Evolutionary conservation across 202 grass and related monocot species (phyloP), one percentile per base, ranked within the genome.

Genomic region (Brachypodium distachyon): DNA sequence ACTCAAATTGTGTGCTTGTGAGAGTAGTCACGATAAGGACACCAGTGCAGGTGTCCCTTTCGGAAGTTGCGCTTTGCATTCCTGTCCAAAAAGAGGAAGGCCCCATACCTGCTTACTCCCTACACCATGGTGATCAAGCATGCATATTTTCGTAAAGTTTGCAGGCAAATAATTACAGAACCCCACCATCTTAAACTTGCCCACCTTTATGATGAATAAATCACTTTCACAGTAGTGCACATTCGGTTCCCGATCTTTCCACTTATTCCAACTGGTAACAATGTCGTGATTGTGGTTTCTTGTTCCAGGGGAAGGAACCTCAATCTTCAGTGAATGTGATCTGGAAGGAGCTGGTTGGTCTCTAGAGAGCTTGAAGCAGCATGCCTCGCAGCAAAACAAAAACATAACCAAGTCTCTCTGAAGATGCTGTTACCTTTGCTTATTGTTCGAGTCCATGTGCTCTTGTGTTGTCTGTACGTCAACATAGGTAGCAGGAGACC

Each of bases 261-360:
- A 28, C 62, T 53, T 53, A 36, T 22, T n/a, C 4, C 21, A 23
- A 56, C 39, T 52, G 58, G 76, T 70, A 54, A 48, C 5, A 1
- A 3, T 56, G 9, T 48, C 9, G 1, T 21, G n/a, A 0, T 54
- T 40, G 3, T 63, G 47, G 14, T 78, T 85, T 47, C 74, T 87
- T 84, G 6, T 87, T 85, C 47, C 91, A 93, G 87, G 87, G 38
- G 60, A 54, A 87, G 73, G 87, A 68, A 83, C 84, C 47, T 23
- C 53, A 90, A 90, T 16, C 52, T 31, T 7, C 87, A 82, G 52
- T 90, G 44, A 93, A 68, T 12, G 52, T 61, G 73, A 61, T 47
- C 50, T 78, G 33, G 73, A 44, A 80, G 56, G 74, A 76, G 29
- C 42, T 36, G 37, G n/a, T n/a, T n/a, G n/a, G n/a, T n/a, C 0